Percentiles rank a stretch among this genome's conserved stretches.
phyloP scores from a whole-genome alignment of 2,329 filamentous ascomycete species.

The Pseudogymnoascus sp. region DNA sequence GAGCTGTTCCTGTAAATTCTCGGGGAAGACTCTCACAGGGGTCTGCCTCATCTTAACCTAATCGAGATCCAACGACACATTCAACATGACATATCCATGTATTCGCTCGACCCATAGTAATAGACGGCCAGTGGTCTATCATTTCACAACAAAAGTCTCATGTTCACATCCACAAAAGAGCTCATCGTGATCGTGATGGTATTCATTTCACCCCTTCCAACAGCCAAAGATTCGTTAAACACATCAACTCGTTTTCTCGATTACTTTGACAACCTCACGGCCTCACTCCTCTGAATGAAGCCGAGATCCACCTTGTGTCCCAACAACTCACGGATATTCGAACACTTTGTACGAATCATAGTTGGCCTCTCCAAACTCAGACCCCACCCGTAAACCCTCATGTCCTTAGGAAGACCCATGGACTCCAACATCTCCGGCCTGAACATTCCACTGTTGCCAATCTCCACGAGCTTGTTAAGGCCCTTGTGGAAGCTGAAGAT shows the following conservation, averaged over 20 bases:
- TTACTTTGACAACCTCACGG: constrained; percentile 56
- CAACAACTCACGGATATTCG: constrained; percentile 84
- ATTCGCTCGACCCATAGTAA: background rate
- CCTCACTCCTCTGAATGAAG: constrained; percentile 87
- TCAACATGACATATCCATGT: background rate
- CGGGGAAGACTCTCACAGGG: background rate
- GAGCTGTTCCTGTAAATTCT: background rate
- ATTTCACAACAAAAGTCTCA: background rate
- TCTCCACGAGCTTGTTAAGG: constrained; percentile 86
- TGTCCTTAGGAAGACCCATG: constrained; percentile 86
- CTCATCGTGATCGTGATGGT: constrained; percentile 4
- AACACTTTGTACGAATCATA: constrained; percentile 70
- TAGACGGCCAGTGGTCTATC: background rate
- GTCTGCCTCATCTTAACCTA: background rate
- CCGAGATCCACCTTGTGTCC: constrained; percentile 92
- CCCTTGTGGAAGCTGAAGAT: constrained; percentile 94
- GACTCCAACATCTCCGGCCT: constrained; percentile 92
- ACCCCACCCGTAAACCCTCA: constrained; percentile 92
- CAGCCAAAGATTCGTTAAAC: constrained; percentile 7
- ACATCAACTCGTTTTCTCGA: constrained; percentile 48
- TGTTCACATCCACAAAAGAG: background rate
- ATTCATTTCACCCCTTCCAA: background rate
- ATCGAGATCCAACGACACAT: background rate
- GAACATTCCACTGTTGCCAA: constrained; percentile 98
- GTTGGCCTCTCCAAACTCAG: constrained; percentile 87